Base-by-base conservation (phyloP, 2,329 filamentous ascomycete species). In the Aspergillus oerlinghausenensis region DNA sequence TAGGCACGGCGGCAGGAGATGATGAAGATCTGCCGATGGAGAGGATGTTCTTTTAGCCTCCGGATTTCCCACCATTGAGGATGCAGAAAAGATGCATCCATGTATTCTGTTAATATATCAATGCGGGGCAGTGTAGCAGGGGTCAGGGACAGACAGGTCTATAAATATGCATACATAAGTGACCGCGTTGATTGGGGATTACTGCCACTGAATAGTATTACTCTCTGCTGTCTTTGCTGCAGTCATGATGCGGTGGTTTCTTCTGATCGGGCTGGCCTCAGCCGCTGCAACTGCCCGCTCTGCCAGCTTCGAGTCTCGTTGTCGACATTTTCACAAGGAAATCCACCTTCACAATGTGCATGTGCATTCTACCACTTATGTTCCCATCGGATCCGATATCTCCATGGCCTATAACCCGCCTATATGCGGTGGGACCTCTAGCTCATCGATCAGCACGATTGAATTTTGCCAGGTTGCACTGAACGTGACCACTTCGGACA, bases 381-480 rank as follows among this genome's bases (percentile, higher is more conserved):
- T 78, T 1, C 52, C 68, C 3, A 69, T 68, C 4, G 69, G 70
- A 10, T 76, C 73, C 0, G 77, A 73, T 21, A 52, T 78, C n/a
- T 67, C 66, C 3, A 65, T 78, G 38, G 61, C 68, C 11, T 71
- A 76, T 60, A 74, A 75, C 49, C 67, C 70, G 4, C 60, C 69
- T 21, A 71, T 67, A n/a, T 79, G 77, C 52, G 61, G 53, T 14
- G 66, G 65, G 35, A 54, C 65, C 1, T 70, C 54, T 2, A 17
- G 14, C 32, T 17, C 32, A 7, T 25, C 76, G 78, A 56, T 29
- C 62, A 1, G 72, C 77, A 7, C 58, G 70, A 2, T 65, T 63
- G 1, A 71, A 76, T 52, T 78, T 3, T 80, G 78, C 56, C 74
- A 77, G 8, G 64, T 80, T 23, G 70, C 73, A 2, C 69, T 80